Conservation (phyloP, 192 early-diverging fungal genomes). For the Endogone sp. region DNA sequence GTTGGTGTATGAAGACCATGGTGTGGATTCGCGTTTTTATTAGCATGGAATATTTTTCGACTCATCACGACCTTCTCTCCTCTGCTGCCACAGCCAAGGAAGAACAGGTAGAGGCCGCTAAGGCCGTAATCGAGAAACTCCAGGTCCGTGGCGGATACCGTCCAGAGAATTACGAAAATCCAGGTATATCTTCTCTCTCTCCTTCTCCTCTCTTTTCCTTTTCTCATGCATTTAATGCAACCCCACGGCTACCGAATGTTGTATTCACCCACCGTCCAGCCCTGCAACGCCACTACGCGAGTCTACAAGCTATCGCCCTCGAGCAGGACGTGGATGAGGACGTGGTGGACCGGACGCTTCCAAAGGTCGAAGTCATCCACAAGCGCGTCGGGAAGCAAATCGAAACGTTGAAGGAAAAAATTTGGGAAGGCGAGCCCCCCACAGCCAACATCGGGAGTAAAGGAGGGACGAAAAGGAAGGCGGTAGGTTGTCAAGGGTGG, state of each 20-base stretch:
- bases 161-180: constrained; percentile 38
- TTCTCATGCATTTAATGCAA: neutral
- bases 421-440: neutral
- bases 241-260: neutral
- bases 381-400: constrained; percentile 9
- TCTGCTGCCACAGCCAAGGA: constrained; percentile 23
- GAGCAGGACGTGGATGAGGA: constrained; percentile 39
- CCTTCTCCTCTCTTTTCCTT: neutral
- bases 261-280: constrained; percentile 13
- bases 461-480: constrained; percentile 8
- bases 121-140: constrained; percentile 27
- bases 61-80: neutral
- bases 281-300: constrained; percentile 35
- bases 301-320: constrained; percentile 31
- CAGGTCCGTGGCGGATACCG: constrained; percentile 36
- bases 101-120: constrained; percentile 27
- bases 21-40: neutral
- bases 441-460: neutral
- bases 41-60: neutral
- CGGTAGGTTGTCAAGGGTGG: constrained; percentile 1
- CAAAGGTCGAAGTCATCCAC: constrained; percentile 12
- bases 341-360: constrained; percentile 21
- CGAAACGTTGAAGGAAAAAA: neutral
- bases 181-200: constrained; percentile 18
- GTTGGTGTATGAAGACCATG: neutral